Conservation (phyloP, 2,329 filamentous ascomycete genomes). For the Trichoderma breve region DNA sequence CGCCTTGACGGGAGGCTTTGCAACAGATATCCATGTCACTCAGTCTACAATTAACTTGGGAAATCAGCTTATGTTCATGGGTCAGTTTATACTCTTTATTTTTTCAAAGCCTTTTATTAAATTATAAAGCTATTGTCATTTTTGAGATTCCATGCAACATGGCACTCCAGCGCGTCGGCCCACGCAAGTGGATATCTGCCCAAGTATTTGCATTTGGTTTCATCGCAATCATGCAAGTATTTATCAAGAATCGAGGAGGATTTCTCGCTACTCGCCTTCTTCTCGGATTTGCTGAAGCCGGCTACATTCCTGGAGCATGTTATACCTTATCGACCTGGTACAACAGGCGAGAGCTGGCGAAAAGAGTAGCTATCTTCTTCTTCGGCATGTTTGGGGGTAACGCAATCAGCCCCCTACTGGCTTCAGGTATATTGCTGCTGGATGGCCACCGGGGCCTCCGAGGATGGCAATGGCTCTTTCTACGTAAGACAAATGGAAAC, state of each 20-base stretch:
- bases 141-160: constrained; percentile 41
- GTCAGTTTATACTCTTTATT: no score
- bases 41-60: constrained; percentile 54
- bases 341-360: constrained; percentile 49
- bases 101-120: no score
- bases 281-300: constrained; percentile 52
- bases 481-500: background rate
- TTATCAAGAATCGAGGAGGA: constrained; percentile 45
- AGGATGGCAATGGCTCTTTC: constrained; percentile 60
- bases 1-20: constrained; percentile 49
- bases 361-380: constrained; percentile 54
- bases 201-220: constrained; percentile 54
- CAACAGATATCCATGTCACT: constrained; percentile 48
- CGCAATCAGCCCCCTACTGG: constrained; percentile 38
- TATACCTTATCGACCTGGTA: constrained; percentile 57
- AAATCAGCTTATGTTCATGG: constrained; percentile 49
- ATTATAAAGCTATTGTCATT: no score
- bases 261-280: constrained; percentile 52
- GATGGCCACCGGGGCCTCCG: constrained; percentile 42
- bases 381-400: constrained; percentile 54
- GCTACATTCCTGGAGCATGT: constrained; percentile 53
- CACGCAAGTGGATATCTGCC: constrained; percentile 52
- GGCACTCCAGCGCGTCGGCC: constrained; percentile 37
- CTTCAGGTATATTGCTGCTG: constrained; percentile 50
- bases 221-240: constrained; percentile 55